These are phyloP conservation scores for Verticillium isaacii DNA, from an alignment of 2,329 filamentous ascomycete genomes.

Conservation along the genomic window DNA sequence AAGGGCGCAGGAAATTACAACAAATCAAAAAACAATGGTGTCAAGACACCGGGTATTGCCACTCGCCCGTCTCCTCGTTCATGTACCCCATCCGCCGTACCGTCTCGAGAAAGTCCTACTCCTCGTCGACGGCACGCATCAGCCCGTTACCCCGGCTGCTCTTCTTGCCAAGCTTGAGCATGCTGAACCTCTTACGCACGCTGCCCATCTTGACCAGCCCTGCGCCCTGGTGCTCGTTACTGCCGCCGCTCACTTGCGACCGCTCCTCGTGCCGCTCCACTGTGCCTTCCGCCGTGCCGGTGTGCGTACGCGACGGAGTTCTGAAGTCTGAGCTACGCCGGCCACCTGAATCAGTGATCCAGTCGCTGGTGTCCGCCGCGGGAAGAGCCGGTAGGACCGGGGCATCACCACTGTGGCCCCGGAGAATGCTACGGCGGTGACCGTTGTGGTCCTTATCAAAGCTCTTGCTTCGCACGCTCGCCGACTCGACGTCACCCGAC, in stretches of 20 bases:
- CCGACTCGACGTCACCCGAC: constrained; percentile 19
- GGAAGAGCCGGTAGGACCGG: constrained; percentile 5
- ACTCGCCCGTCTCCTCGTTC: constrained; percentile 13
- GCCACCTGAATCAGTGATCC: constrained; percentile 23
- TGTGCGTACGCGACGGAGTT: constrained; percentile 5
- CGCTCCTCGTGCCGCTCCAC: not conserved
- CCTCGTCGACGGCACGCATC: constrained; percentile 53
- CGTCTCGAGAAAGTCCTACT: constrained; percentile 30
- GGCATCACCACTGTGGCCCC: constrained; percentile 27
- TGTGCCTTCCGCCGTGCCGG: not conserved
- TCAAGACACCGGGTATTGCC: constrained; percentile 13
- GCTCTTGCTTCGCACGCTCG: constrained; percentile 17
- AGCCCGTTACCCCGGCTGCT: constrained; percentile 47
- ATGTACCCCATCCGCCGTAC: constrained; percentile 12
- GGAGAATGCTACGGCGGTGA: constrained; percentile 42
- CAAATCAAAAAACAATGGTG: constrained; percentile 2
- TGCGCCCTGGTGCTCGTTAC: constrained; percentile 8
- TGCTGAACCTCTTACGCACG: constrained; percentile 73
- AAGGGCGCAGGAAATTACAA: not conserved
- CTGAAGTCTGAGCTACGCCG: constrained; percentile 18
- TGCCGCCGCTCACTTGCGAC: constrained; percentile 5
- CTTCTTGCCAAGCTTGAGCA: constrained; percentile 72
- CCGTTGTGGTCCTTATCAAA: constrained; percentile 27
- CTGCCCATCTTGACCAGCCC: constrained; percentile 47
- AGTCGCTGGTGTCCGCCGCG: constrained; percentile 20